These are phyloP conservation scores for Allium cepa DNA, from an alignment of 106 monocot genomes.

Conservation along the genomic window DNA sequence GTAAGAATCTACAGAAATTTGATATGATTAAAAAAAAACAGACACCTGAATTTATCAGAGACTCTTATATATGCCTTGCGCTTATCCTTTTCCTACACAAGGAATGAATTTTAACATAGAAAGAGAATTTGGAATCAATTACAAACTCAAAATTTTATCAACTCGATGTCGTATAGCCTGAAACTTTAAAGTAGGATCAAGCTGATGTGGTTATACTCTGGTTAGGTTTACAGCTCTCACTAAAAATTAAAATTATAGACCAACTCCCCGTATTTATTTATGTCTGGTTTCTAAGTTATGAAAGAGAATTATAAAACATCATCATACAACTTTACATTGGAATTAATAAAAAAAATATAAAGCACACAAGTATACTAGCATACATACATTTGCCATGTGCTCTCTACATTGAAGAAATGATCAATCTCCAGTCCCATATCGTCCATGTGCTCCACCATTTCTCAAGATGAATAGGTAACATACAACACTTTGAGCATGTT, in stretches of 20 bases:
- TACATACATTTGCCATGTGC: constrained; percentile 67
- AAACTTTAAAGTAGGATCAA: no score
- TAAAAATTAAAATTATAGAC: no score
- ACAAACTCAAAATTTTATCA: no score
- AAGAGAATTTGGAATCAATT: no score
- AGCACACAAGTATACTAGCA: neutral
- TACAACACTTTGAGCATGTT: neutral
- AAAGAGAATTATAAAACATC: no score
- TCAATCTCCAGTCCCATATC: constrained; percentile 91
- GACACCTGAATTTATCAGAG: constrained; percentile 83
- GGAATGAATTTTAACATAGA: neutral
- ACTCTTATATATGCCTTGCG: constrained; percentile 78
- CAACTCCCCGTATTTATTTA: no score
- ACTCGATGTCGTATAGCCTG: no score
- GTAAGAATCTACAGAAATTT: neutral
- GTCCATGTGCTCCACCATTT: constrained; percentile 86
- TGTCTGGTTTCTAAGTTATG: no score
- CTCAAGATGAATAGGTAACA: constrained; percentile 43
- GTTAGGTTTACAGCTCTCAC: no score
- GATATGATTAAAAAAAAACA: neutral
- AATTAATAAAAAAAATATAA: no score
- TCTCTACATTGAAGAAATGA: constrained; percentile 91
- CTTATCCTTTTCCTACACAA: constrained; percentile 77
- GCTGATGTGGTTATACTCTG: no score
- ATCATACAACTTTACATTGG: no score